Percentiles rank a stretch among this genome's conserved stretches.
Evolutionary conservation across 106 monocot species (phyloP).

Genomic region (Narthecium ossifragum): DNA sequence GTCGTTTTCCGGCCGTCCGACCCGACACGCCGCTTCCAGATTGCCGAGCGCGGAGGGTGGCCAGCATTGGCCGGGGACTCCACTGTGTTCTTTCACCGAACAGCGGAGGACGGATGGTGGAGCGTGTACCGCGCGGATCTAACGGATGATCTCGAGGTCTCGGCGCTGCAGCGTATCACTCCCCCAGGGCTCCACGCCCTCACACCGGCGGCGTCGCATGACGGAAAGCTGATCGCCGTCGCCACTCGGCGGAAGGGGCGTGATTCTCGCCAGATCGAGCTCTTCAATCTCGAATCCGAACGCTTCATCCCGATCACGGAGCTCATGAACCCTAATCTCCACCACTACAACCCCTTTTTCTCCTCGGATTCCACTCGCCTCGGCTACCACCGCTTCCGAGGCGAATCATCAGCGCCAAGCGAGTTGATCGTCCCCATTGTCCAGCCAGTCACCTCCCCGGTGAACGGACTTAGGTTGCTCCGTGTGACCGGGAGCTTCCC

Average conservation of each 20-base stretch:
- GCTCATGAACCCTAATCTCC: conserved; percentile 37
- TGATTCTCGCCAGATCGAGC: conserved; percentile 57
- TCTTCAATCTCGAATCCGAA: conserved; percentile 62
- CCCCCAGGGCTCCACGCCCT: conserved; percentile 80
- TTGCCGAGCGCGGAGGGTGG: conserved; percentile 59
- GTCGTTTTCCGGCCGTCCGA: conserved; percentile 46
- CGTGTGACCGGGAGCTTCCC: conserved; percentile 49
- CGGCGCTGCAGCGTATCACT: conserved; percentile 22
- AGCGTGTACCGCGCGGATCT: conserved; percentile 61
- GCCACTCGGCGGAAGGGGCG: conserved; percentile 63
- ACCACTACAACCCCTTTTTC: conserved; percentile 97
- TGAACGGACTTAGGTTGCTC: conserved; percentile 24
- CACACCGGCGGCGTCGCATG: conserved; percentile 60
- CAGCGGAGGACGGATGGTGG: conserved; percentile 84
- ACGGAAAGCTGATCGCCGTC: conserved; percentile 51
- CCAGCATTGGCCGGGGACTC: conserved; percentile 63
- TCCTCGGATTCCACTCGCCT: conserved; percentile 36
- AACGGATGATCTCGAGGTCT: not conserved
- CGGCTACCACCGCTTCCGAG: conserved; percentile 86
- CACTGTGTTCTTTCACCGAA: conserved; percentile 66
- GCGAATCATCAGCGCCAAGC: conserved; percentile 24
- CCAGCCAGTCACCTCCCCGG: conserved; percentile 32
- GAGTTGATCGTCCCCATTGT: conserved; percentile 27
- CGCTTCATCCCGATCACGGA: conserved; percentile 49
- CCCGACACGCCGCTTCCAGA: conserved; percentile 22